Percentiles rank a stretch among this genome's conserved stretches.
phyloP scores from a whole-genome alignment of 2,329 filamentous ascomycete genomes.

The Colletotrichum aenigma region DNA sequence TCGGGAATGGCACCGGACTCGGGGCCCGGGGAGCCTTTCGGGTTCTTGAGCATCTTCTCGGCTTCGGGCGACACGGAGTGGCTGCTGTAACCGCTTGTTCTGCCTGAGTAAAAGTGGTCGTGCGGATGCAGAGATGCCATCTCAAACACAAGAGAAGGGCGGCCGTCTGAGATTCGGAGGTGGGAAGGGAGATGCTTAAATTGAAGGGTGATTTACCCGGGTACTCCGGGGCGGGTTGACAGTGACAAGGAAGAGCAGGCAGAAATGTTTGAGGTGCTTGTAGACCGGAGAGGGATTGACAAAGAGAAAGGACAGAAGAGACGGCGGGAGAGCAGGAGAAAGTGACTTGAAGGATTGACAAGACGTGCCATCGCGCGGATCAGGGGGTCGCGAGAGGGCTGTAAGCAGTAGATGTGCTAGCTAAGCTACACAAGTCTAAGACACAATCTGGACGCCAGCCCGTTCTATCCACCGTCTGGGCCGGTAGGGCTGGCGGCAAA shows the following conservation, averaged over 20 bases:
- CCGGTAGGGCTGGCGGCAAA: conserved; percentile 1
- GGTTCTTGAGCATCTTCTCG: conserved; percentile 16
- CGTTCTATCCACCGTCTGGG: neutral
- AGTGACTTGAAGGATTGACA: neutral
- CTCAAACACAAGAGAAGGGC: neutral
- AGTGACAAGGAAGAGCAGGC: neutral
- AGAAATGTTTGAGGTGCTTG: neutral
- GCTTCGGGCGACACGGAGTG: conserved; percentile 2
- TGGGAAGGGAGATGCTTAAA: neutral
- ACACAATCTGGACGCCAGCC: neutral
- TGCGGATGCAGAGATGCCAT: conserved; percentile 6
- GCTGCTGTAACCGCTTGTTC: neutral
- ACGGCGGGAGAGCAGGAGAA: neutral
- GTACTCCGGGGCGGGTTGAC: neutral
- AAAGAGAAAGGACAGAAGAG: neutral
- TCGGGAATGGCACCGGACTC: conserved; percentile 10
- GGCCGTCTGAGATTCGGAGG: neutral
- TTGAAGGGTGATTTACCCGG: neutral
- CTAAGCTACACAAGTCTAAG: neutral
- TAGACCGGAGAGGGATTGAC: neutral
- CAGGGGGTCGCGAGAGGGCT: neutral
- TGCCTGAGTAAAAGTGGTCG: neutral
- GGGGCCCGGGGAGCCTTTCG: neutral
- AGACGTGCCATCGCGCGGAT: neutral
- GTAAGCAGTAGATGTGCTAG: neutral